phyloP scores from a whole-genome alignment of 2,329 filamentous ascomycete species.

The Pseudogymnoascus sp. region DNA sequence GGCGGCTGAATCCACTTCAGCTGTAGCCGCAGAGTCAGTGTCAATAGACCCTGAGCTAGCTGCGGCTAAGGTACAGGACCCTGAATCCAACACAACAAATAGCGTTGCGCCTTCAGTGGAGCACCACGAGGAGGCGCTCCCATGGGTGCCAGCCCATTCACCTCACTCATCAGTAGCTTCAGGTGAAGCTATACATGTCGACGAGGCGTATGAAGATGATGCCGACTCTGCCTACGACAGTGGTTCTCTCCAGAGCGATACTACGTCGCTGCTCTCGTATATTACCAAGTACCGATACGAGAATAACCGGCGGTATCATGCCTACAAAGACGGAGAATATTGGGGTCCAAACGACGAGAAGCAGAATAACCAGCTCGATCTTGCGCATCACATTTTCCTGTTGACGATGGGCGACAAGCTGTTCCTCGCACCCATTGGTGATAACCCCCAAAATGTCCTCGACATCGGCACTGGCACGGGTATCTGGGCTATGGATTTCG shows the following conservation, averaged over 20 bases:
- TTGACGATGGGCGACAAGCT: constrained; percentile 21
- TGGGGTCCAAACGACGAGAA: constrained; percentile 26
- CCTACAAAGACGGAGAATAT: constrained; percentile 35
- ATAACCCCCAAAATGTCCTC: constrained; percentile 27
- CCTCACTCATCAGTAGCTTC: not conserved
- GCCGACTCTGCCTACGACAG: constrained; percentile 11
- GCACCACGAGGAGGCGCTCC: not conserved
- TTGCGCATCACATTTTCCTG: constrained; percentile 23
- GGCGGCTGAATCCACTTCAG: not conserved
- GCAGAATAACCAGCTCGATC: constrained; percentile 25
- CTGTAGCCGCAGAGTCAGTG: not conserved
- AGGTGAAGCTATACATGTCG: not conserved
- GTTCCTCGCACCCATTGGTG: constrained; percentile 25
- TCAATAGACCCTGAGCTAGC: not conserved
- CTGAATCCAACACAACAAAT: not conserved
- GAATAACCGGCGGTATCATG: constrained; percentile 43
- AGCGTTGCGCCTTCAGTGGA: not conserved
- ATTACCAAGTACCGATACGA: constrained; percentile 29
- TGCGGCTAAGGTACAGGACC: not conserved
- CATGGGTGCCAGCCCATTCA: not conserved
- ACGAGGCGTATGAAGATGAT: not conserved
- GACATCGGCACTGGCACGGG: constrained; percentile 38
- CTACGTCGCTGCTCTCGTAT: constrained; percentile 18
- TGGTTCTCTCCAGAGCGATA: constrained; percentile 11
- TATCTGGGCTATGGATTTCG: constrained; percentile 36